These are phyloP conservation scores for Leptographium wingfieldii DNA, from an alignment of 2,329 filamentous ascomycete genomes.

Conservation along the genomic window DNA sequence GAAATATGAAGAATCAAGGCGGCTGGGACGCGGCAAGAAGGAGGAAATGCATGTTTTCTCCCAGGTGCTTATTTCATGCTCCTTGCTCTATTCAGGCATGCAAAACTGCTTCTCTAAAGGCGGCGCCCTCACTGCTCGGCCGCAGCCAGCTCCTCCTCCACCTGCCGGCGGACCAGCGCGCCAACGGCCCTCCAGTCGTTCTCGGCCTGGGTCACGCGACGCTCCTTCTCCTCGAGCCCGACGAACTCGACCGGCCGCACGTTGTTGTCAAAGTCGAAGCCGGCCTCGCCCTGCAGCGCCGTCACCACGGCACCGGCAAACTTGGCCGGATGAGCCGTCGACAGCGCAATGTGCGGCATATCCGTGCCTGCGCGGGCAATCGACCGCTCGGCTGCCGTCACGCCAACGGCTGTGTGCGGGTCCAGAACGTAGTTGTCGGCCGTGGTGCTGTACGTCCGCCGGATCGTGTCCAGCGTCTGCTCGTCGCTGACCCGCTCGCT, in stretches of 20 bases:
- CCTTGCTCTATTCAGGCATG: neutral
- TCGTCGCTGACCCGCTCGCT: constrained; percentile 60
- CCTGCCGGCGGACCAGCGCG: constrained; percentile 61
- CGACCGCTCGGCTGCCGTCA: constrained; percentile 63
- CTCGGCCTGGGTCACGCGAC: constrained; percentile 55
- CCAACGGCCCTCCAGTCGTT: constrained; percentile 65
- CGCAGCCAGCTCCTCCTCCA: constrained; percentile 45
- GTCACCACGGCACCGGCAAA: constrained; percentile 76
- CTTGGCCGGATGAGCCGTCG: constrained; percentile 93
- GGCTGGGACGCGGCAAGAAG: neutral
- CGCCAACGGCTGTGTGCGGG: constrained; percentile 81
- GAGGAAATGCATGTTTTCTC: too few species aligned
- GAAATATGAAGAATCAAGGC: neutral
- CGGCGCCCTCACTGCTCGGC: neutral
- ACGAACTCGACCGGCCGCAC: constrained; percentile 74
- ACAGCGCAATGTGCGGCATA: constrained; percentile 67
- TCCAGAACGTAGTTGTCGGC: constrained; percentile 61
- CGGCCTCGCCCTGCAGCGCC: constrained; percentile 57
- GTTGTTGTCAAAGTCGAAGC: constrained; percentile 60
- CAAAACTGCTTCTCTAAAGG: neutral
- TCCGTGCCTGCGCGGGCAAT: constrained; percentile 38
- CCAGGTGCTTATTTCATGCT: neutral
- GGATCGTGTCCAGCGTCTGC: constrained; percentile 58
- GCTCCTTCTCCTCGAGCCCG: constrained; percentile 64
- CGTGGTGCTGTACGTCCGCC: constrained; percentile 33